These are phyloP conservation scores for Suillus decipiens DNA, from an alignment of 768 basidiomycete genomes.

Conservation along the genomic window DNA sequence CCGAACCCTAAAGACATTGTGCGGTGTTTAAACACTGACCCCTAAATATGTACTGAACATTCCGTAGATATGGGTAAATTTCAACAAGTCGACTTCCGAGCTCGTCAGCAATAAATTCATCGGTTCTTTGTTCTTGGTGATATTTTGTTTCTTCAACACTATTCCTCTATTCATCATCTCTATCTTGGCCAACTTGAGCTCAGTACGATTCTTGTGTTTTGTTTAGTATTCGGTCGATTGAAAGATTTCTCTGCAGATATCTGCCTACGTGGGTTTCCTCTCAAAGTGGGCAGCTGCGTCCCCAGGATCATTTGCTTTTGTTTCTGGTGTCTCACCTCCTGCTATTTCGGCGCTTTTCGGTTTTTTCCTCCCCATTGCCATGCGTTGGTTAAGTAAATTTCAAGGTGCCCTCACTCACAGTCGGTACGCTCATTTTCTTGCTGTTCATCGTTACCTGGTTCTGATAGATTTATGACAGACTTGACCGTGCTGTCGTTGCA, in stretches of 20 bases:
- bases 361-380: constrained; percentile 88
- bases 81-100: constrained; percentile 71
- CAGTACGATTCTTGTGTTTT: constrained; percentile 47
- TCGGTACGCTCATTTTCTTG: constrained; percentile 20
- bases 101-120: constrained; percentile 64
- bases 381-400: constrained; percentile 78
- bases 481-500: constrained; percentile 90
- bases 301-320: constrained; percentile 69
- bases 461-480: constrained; percentile 38
- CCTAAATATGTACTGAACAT: neutral
- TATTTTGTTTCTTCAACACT: constrained; percentile 94
- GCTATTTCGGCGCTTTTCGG: constrained; percentile 86
- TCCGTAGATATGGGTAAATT: constrained; percentile 84
- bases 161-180: constrained; percentile 90
- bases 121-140: constrained; percentile 76
- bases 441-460: constrained; percentile 5
- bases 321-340: constrained; percentile 93
- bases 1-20: constrained; percentile 92
- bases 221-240: constrained; percentile 12
- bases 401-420: constrained; percentile 51
- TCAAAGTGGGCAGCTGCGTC: constrained; percentile 67
- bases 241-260: constrained; percentile 23
- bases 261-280: constrained; percentile 74
- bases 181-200: constrained; percentile 85
- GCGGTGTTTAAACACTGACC: constrained; percentile 23